These are phyloP conservation scores for Camillea tinctor DNA, from an alignment of 2,329 filamentous ascomycete genomes.

Conservation along the genomic window DNA sequence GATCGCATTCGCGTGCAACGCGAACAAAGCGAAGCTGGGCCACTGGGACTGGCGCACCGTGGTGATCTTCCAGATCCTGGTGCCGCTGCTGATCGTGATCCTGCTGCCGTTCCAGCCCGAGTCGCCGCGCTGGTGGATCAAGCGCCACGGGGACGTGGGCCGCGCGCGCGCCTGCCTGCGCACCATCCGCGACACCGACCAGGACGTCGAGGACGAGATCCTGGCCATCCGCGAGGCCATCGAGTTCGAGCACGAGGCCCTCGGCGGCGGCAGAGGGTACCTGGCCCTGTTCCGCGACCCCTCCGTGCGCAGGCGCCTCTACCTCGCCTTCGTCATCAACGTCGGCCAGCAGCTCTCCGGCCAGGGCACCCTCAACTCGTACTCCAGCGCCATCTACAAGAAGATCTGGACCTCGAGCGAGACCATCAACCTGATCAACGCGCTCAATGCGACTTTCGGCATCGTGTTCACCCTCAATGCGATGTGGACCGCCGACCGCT, in stretches of 20 bases:
- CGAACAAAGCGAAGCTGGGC: slow-evolving; percentile 55
- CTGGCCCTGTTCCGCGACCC: slow-evolving; percentile 67
- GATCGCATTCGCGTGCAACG: slow-evolving; percentile 63
- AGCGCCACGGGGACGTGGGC: slow-evolving; percentile 58
- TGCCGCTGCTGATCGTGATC: slow-evolving; percentile 60
- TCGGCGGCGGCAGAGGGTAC: slow-evolving; percentile 53
- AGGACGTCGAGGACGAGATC: slow-evolving; percentile 67
- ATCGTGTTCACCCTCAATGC: slow-evolving; percentile 73
- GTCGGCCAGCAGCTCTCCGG: slow-evolving; percentile 71
- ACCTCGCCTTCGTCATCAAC: slow-evolving; percentile 65
- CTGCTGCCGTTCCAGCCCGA: slow-evolving; percentile 67
- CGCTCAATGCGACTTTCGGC: slow-evolving; percentile 69
- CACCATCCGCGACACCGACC: slow-evolving; percentile 61
- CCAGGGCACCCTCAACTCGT: slow-evolving; percentile 70
- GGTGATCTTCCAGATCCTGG: slow-evolving; percentile 70
- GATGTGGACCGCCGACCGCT: slow-evolving; percentile 70
- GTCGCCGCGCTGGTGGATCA: slow-evolving; percentile 66
- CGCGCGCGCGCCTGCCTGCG: slow-evolving; percentile 57
- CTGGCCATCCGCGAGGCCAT: slow-evolving; percentile 64
- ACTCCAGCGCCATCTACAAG: slow-evolving; percentile 73
- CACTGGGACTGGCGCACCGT: slow-evolving; percentile 75
- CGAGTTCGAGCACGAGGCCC: slow-evolving; percentile 69
- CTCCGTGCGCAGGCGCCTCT: slow-evolving; percentile 65
- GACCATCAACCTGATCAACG: slow-evolving; percentile 71
- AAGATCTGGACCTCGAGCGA: slow-evolving; percentile 60